Base-by-base conservation (phyloP, 176 grass and related monocot genomes). In the Panicum miliaceum region DNA sequence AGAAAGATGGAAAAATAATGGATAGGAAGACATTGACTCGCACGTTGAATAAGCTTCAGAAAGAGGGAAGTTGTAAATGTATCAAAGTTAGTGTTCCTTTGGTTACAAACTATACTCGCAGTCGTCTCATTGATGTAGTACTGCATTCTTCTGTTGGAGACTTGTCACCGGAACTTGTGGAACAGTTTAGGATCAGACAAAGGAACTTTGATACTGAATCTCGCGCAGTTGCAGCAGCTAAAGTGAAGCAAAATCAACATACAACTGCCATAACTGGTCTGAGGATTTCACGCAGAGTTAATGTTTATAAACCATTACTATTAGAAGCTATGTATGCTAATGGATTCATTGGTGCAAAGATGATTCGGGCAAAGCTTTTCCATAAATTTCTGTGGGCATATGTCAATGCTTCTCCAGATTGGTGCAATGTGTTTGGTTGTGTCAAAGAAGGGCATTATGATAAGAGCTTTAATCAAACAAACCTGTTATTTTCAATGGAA, bases 311-410 rank as follows among this genome's bases (percentile, higher is more conserved):
- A 89, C 82, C 84, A 68, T 82, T 93, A 81, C 56, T 93, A 62
- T 47, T 89, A 63, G 89, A 92, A 77, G 86, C 86, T 85, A 98
- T 98, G 93, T 84, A 89, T 86, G 85, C 89, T 50, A 98, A 98
- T 89, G 96, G 96, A 81, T 95, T 91, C 89, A 85, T 92, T n/a
- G 67, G 73, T 81, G 93, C 91, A 78, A 95, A 95, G 85, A 98
- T 98, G 96, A 84, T 95, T 56, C 87, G 96, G n/a, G 91, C 85
- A 64, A 98, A 90, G 86, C 85, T 98, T 8, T 84, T 98, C 68
- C 93, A 98, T 89, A 95, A 88, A 67, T 98, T 94, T 90, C 66
- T 98, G 27, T 98, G 93, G 96, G 64, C 47, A 58, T 95, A 89
- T 87, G 72, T 93, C 20, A 92, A 51, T 79, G 70, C 52, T 83